Percentiles rank a stretch among this genome's conserved stretches.
Conservation (phyloP, 1,139 yeast species). For the Geotrichum citri-aurantii region DNA sequence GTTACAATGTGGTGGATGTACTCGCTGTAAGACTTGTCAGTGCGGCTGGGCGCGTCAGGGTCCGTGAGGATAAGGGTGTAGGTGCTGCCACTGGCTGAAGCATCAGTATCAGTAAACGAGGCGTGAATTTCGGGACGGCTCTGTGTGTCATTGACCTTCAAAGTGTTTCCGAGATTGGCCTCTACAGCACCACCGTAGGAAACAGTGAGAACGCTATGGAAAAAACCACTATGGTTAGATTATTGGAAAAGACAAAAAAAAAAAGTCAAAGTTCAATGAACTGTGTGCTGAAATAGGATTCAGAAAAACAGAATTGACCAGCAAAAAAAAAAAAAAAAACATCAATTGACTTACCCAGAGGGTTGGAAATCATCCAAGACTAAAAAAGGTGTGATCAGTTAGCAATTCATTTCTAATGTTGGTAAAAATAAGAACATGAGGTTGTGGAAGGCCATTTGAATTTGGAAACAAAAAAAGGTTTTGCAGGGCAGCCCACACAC, state of each 20-base stretch:
- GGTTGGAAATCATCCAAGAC: constrained; percentile 37
- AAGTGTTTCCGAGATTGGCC: constrained; percentile 75
- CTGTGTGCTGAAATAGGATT: not conserved
- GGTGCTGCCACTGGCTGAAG: constrained; percentile 39
- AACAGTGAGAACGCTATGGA: constrained; percentile 38
- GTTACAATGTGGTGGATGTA: constrained; percentile 71
- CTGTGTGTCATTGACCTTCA: constrained; percentile 62
- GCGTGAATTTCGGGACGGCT: constrained; percentile 58
- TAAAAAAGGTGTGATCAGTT: not conserved
- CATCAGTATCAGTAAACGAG: constrained; percentile 46
- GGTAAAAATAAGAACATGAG: not conserved
- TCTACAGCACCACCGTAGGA: constrained; percentile 49
- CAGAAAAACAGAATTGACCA: not conserved
- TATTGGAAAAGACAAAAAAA: not conserved
- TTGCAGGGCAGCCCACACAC: not conserved
- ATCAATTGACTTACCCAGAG: constrained; percentile 24
- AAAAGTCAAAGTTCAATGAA: not conserved
- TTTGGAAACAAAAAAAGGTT: too few species aligned
- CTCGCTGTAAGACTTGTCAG: constrained; percentile 84
- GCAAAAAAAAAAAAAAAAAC: not conserved
- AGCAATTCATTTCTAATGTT: not conserved
- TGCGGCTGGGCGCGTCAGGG: constrained; percentile 87
- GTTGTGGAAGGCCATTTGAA: too few species aligned
- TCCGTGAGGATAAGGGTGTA: constrained; percentile 79
- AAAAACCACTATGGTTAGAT: not conserved